A percentile compares a stretch with the other conserved stretches of the same genome.
These are phyloP conservation scores for Rhodotorula sphaerocarpa DNA, from an alignment of 768 basidiomycete species.

Conservation along the genomic window DNA sequence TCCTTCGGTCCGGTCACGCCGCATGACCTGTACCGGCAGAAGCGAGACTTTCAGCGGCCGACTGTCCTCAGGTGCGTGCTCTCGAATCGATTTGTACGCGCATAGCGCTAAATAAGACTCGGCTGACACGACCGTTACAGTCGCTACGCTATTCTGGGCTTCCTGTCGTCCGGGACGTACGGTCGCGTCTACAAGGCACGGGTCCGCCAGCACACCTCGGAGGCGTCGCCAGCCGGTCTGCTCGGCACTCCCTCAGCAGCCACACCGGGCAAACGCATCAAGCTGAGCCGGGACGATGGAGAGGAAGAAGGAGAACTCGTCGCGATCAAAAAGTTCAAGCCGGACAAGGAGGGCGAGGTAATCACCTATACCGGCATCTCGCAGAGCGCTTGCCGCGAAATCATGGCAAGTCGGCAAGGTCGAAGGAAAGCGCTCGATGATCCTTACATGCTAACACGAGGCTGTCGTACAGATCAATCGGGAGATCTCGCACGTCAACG, in stretches of 20 bases:
- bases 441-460: too few relatives aligned
- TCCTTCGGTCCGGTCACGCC: not conserved
- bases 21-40: constrained; percentile 25
- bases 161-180: constrained; percentile 97
- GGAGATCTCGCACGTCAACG: constrained; percentile 81
- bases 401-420: constrained; percentile 54
- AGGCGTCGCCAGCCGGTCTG: constrained; percentile 37
- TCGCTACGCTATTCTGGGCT: constrained; percentile 86
- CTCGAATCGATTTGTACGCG: too few relatives aligned
- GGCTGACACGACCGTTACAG: constrained; percentile 48
- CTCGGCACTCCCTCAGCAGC: constrained; percentile 38
- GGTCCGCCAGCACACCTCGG: constrained; percentile 36
- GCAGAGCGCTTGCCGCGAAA: constrained; percentile 94
- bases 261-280: constrained; percentile 51
- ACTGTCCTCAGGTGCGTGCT: constrained; percentile 23
- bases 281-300: constrained; percentile 46
- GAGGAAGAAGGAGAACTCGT: constrained; percentile 59
- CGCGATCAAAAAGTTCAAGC: constrained; percentile 99
- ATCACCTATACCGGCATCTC: constrained; percentile 93
- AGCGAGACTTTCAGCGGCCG: constrained; percentile 33
- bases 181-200: constrained; percentile 95
- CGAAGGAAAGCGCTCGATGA: not conserved
- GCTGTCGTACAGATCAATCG: constrained; percentile 63
- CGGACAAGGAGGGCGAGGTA: constrained; percentile 91
- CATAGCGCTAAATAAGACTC: not conserved